Conservation (phyloP, 2,329 filamentous ascomycete genomes). For the Allantophomopsis cytisporea region DNA sequence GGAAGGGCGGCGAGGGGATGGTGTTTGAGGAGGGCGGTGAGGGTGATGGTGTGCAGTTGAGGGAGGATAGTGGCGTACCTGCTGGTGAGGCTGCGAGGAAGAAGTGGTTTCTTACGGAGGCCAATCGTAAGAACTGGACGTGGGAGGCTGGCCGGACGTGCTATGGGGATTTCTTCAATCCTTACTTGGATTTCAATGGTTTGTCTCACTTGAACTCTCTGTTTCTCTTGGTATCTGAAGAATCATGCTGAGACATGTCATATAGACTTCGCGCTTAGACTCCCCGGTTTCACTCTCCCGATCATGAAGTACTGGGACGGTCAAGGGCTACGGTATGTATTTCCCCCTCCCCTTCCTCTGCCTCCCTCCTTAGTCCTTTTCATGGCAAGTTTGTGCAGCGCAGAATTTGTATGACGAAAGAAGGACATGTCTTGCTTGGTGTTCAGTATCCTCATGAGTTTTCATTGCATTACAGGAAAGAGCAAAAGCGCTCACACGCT, state of each 20-base stretch:
- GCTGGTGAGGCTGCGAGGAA: slow-evolving; percentile 30
- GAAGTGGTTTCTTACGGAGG: slow-evolving; percentile 45
- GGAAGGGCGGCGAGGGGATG: not conserved
- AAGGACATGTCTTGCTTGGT: too few species aligned
- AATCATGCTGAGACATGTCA: not conserved
- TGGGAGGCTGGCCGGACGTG: slow-evolving; percentile 51
- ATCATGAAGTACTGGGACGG: slow-evolving; percentile 74
- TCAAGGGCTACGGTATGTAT: slow-evolving; percentile 55
- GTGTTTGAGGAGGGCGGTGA: slow-evolving; percentile 17
- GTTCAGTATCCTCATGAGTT: not conserved
- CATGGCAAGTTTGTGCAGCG: slow-evolving; percentile 17
- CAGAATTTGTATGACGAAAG: too few species aligned
- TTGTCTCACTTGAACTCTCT: slow-evolving; percentile 6
- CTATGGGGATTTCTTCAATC: slow-evolving; percentile 72
- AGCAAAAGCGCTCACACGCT: slow-evolving; percentile 53
- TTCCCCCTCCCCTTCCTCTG: slow-evolving; percentile 16
- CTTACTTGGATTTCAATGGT: slow-evolving; percentile 79
- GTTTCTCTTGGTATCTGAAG: not conserved
- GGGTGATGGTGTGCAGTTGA: slow-evolving; percentile 22
- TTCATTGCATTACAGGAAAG: slow-evolving; percentile 18
- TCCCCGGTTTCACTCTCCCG: slow-evolving; percentile 61
- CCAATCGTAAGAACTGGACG: slow-evolving; percentile 37
- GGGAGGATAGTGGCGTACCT: slow-evolving; percentile 25
- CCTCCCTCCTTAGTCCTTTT: slow-evolving; percentile 15
- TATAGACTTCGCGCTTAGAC: slow-evolving; percentile 49